phyloP scores from a whole-genome alignment of 2,329 filamentous ascomycete genomes.

The Tolypocladium inflatum region DNA sequence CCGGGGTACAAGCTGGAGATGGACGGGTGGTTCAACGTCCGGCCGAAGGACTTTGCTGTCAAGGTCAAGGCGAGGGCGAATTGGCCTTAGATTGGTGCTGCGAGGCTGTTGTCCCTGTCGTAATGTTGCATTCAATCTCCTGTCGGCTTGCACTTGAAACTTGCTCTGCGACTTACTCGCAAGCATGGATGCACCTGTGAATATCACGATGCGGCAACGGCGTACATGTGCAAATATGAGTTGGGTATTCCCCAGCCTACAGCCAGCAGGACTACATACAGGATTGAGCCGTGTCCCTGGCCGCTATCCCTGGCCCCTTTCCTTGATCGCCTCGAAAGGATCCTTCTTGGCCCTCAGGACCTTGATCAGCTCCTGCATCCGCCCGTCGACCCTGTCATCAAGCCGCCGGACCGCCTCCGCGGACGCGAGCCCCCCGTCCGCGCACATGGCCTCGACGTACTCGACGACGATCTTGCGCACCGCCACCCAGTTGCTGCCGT shows the following conservation, averaged over 20 bases:
- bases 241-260: no score
- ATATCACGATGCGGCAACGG: no score
- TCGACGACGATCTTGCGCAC: constrained; percentile 12
- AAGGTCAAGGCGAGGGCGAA: constrained; percentile 27
- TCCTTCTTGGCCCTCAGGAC: constrained; percentile 10
- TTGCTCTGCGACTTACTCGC: not conserved
- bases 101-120: not conserved
- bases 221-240: no score
- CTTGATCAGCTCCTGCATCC: constrained; percentile 12
- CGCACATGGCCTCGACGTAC: constrained; percentile 9
- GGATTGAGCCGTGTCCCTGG: no score
- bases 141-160: not conserved
- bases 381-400: constrained; percentile 12
- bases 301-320: not conserved
- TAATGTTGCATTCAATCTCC: not conserved
- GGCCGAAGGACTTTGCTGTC: constrained; percentile 35
- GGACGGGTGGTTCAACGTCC: constrained; percentile 44
- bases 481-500: constrained; percentile 15
- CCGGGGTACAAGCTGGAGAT: constrained; percentile 28
- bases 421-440: no score
- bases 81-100: not conserved
- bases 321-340: constrained; percentile 11
- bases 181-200: no score
- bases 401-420: constrained; percentile 7
- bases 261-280: no score